Base-by-base conservation (phyloP, 441 rosid genomes). In the Euphorbia corollata region DNA sequence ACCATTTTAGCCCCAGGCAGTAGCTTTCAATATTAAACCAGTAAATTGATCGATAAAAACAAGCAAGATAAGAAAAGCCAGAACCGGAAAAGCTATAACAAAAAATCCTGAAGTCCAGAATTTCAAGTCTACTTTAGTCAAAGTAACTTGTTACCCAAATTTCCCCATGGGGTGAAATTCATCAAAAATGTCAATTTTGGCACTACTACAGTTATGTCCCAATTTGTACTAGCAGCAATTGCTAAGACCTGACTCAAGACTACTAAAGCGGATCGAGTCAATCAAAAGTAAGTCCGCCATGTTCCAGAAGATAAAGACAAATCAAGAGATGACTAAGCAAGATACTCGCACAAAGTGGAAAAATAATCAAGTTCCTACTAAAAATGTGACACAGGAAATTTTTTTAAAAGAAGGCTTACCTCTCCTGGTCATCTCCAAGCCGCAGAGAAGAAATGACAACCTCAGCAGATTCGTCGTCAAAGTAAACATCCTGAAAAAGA, bases 401-500 rank as follows among this genome's bases (percentile, higher is more conserved):
- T 6, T 43, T 15, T 20, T 62, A 27, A 10, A 53, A 2, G 16
- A 36, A 20, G 51, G 51, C 71, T 50, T 67, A 90, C 98, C 97
- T 89, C 78, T 85, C 98, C 76, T 87, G 87, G 75, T 88, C 97
- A 71, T 87, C 94, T 71, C 97, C 98, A 61, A 93, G 82, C 47
- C 96, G 92, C 76, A 93, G 80, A 65, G 98, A 90, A 73, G 98
- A 93, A 78, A 93, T 88, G 66, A 93, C 96, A 19, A 90, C 96
- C 78, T 93, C 98, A 56, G 97, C 98, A 77, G 97, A 93, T 79
- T 90, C 95, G 78, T 93, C 97, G 81, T 93, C 98, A 74, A 93
- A 93, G 89, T 93, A 93, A 65, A 93, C 96, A 80, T 93, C 98
- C 98, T 93, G 91, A n/a, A 64, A 61, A 75, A 51, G 48, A 15